phyloP scores from a whole-genome alignment of 106 monocot genomes.

The Vanilla planifolia region DNA sequence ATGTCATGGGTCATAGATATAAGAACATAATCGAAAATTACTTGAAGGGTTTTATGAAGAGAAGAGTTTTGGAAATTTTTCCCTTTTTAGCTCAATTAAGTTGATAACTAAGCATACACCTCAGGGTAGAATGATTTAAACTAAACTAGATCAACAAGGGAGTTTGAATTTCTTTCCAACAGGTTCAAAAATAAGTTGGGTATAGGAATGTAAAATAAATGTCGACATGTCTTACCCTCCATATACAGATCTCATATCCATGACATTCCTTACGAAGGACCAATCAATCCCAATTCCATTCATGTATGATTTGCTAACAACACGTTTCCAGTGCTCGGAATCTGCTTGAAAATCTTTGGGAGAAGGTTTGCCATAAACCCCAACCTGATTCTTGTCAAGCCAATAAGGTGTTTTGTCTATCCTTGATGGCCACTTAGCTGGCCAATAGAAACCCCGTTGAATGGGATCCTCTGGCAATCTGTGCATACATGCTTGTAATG shows the following conservation, averaged over 20 bases:
- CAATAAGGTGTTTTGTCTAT: constrained; percentile 43
- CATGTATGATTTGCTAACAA: constrained; percentile 46
- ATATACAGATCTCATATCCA: constrained; percentile 71
- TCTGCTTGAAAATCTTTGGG: constrained; percentile 54
- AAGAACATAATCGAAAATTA: background rate
- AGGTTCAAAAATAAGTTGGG: no score
- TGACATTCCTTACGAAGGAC: constrained; percentile 62
- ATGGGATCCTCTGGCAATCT: constrained; percentile 31
- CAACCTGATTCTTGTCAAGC: constrained; percentile 36
- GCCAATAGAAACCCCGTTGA: constrained; percentile 46
- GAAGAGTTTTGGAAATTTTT: background rate
- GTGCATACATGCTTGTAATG: constrained; percentile 65
- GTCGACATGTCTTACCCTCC: constrained; percentile 45
- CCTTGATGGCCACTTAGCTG: constrained; percentile 51
- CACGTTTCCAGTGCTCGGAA: constrained; percentile 51
- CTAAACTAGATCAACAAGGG: no score
- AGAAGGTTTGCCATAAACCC: constrained; percentile 63
- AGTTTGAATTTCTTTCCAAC: no score
- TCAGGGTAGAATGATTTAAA: background rate
- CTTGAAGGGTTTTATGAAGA: background rate
- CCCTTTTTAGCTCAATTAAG: background rate
- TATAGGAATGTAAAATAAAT: no score
- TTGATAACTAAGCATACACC: background rate
- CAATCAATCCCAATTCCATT: constrained; percentile 54
- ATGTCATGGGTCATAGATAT: no score